Base-by-base conservation (phyloP, 169 alveolate genomes). In the Besnoitia besnoiti region DNA sequence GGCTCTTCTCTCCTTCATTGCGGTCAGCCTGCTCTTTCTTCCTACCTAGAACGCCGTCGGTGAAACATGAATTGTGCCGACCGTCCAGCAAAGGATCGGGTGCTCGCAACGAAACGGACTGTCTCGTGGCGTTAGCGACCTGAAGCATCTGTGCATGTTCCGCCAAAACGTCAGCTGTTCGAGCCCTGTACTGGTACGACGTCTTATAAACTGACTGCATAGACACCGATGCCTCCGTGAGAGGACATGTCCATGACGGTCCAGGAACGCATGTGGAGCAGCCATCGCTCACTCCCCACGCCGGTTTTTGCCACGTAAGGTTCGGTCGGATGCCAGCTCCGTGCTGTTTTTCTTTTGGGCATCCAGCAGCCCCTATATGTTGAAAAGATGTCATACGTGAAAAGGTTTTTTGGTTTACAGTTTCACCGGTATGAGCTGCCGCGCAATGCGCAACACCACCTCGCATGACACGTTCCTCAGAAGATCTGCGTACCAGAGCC, bases 251-350 rank as follows among this genome's bases (percentile, higher is more conserved):
- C 61, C 50, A 77, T 55, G 16, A 14, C 0, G 87, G 55, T 7
- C 87, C 87, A 0, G 87, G 87, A 19, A 77, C 30, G 47, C 40
- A 39, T 5, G 87, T 51, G 3, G 87, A 55, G 10, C 59, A 55
- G 19, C 59, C 59, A 14, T 77, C 87, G 21, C 87, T 77, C 50
- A 77, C 87, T 19, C 87, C 87, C 87, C 87, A 77, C 4, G 59
- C 50, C 33, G 87, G 59, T 40, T n/a, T n/a, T 35, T 3, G 59
- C 87, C 59, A 55, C 8, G 2, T 35, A 40, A 27, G 87, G 55
- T 2, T 19, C 87, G 49, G 87, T 77, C 67, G 14, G 67, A 16
- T 24, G 24, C 14, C 67, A 51, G n/a, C 14, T 51, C n/a, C 67
- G 19, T 67, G n/a, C n/a, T n/a, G n/a, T n/a, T n/a, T 67, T 5